Conservation (phyloP, 306 rosid species). For the Castanopsis chinensis region DNA sequence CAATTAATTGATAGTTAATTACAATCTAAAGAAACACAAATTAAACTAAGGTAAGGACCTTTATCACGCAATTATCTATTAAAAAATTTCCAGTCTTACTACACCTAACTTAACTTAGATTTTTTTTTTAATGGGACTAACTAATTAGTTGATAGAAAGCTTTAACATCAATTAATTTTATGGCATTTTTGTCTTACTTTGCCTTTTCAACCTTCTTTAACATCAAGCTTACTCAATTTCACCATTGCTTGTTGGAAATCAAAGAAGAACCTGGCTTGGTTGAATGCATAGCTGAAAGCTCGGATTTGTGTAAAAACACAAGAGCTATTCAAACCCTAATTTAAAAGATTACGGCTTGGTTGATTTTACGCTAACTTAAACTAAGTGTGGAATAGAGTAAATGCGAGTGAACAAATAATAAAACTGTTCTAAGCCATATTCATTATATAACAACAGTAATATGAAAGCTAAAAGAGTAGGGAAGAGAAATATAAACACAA, state of each 20-base stretch:
- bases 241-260: constrained; percentile 76
- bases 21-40: not conserved
- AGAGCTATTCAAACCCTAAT: too few relatives aligned
- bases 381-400: too few relatives aligned
- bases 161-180: constrained; percentile 35
- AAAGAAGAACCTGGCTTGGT: constrained; percentile 67
- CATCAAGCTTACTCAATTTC: constrained; percentile 69
- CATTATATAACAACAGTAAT: too few relatives aligned
- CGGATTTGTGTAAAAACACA: too few relatives aligned
- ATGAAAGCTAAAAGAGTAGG: too few relatives aligned
- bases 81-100: not conserved
- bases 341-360: too few relatives aligned
- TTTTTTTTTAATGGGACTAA: not conserved
- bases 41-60: not conserved
- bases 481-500: too few relatives aligned
- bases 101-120: not conserved
- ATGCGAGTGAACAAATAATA: too few relatives aligned
- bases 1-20: not conserved
- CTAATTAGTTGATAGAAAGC: not conserved
- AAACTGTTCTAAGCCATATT: too few relatives aligned
- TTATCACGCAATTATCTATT: not conserved
- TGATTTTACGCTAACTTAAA: too few relatives aligned
- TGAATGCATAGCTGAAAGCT: constrained; percentile 44
- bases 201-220: constrained; percentile 52
- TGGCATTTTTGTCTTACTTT: constrained; percentile 61